These are phyloP conservation scores for Penicillium paradoxum DNA, from an alignment of 495 filamentous ascomycete genomes.

Conservation along the genomic window DNA sequence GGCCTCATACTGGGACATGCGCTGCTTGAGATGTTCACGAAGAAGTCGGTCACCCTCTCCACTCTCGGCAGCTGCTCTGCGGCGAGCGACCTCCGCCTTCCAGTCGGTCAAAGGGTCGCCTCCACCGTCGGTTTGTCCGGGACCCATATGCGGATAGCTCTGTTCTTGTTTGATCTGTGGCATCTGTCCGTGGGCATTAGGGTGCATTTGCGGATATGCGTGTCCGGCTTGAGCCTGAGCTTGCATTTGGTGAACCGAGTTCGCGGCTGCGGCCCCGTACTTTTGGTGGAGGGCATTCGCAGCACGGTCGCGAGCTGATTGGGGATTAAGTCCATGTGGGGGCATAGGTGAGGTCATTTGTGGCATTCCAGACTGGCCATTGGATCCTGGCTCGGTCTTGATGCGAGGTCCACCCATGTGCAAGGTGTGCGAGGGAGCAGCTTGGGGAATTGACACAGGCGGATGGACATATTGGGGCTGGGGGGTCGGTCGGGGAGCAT, in stretches of 20 bases:
- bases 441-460: conserved; percentile 31
- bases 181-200: conserved; percentile 41
- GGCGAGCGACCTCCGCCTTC: conserved; percentile 53
- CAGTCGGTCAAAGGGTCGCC: conserved; percentile 46
- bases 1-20: conserved; percentile 65
- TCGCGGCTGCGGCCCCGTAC: conserved; percentile 66
- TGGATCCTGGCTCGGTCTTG: conserved; percentile 69
- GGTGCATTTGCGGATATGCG: conserved; percentile 39
- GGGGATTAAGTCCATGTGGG: conserved; percentile 34
- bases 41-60: conserved; percentile 50
- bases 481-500: conserved; percentile 41
- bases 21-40: conserved; percentile 43
- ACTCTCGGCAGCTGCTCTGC: conserved; percentile 54
- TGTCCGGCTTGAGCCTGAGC: conserved; percentile 42
- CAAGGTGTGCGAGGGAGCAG: conserved; percentile 15
- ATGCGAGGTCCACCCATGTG: conserved; percentile 49
- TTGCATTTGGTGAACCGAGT: conserved; percentile 63
- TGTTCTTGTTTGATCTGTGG: conserved; percentile 47
- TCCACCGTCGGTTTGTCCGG: conserved; percentile 68
- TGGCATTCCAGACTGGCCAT: conserved; percentile 42
- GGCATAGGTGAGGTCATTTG: conserved; percentile 34
- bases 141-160: conserved; percentile 40
- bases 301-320: conserved; percentile 62
- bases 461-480: conserved; percentile 33
- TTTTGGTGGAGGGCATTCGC: conserved; percentile 61